Evolutionary conservation across 495 filamentous ascomycete species (phyloP).

Genomic region (Neurospora terricola): DNA sequence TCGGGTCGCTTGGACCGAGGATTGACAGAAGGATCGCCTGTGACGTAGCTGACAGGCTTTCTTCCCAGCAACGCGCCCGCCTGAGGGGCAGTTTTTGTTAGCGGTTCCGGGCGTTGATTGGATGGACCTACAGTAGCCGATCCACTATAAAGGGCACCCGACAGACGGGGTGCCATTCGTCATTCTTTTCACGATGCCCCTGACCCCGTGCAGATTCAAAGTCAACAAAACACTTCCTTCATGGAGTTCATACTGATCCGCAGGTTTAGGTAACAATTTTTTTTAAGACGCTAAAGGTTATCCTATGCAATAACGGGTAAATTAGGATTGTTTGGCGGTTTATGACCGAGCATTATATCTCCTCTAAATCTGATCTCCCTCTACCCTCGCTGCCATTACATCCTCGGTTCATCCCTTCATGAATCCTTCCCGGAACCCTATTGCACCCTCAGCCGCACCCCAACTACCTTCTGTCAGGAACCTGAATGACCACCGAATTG

Average conservation of each 20-base stretch:
- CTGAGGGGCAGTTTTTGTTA: neutral
- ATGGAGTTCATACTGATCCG: no score
- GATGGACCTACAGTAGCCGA: neutral
- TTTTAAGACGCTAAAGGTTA: neutral
- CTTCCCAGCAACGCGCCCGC: neutral
- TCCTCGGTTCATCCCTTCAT: neutral
- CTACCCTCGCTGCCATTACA: neutral
- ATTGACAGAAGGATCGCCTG: neutral
- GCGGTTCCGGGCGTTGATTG: neutral
- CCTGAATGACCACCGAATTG: conserved; percentile 30
- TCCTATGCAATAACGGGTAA: neutral
- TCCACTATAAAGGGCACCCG: neutral
- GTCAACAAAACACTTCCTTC: neutral
- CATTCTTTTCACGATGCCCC: neutral
- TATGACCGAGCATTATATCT: neutral
- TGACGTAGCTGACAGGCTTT: neutral
- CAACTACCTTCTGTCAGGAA: conserved; percentile 6
- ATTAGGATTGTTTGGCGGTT: neutral
- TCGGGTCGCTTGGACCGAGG: neutral
- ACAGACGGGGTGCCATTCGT: neutral
- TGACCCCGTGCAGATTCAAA: neutral
- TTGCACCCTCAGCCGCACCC: neutral
- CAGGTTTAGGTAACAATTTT: neutral
- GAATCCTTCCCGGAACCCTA: neutral
- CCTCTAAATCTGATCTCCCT: neutral